Conservation (phyloP, 257 asterid genomes). For the Salvia hispanica region DNA sequence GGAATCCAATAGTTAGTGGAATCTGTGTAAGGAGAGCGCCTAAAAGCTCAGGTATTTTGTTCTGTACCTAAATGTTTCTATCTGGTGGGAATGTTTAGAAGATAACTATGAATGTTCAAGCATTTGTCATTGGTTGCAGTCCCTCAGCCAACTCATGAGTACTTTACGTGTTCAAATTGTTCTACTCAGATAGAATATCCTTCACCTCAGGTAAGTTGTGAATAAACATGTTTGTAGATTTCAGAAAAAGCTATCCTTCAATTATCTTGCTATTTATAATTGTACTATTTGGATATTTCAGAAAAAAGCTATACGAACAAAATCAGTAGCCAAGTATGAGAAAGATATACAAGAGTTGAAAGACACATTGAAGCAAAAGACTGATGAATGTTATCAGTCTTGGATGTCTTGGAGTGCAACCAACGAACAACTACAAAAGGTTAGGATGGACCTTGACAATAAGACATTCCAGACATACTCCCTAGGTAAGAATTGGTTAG, state of each 20-base stretch:
- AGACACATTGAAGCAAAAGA: slow-evolving; percentile 67
- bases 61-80: slow-evolving; percentile 2
- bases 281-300: slow-evolving; percentile 40
- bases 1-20: slow-evolving; percentile 90
- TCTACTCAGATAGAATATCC: slow-evolving; percentile 65
- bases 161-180: slow-evolving; percentile 66
- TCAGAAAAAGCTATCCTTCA: neutral
- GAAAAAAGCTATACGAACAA: slow-evolving; percentile 56
- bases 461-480: slow-evolving; percentile 71
- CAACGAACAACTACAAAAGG: slow-evolving; percentile 79
- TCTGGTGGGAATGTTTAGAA: neutral
- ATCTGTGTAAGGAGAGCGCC: slow-evolving; percentile 72
- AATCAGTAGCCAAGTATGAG: slow-evolving; percentile 73
- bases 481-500: slow-evolving; percentile 57
- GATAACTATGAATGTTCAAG: slow-evolving; percentile 9
- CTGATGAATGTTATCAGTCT: slow-evolving; percentile 91
- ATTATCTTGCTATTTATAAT: slow-evolving; percentile 19
- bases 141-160: slow-evolving; percentile 42
- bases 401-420: slow-evolving; percentile 95
- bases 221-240: neutral
- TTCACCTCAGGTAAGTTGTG: slow-evolving; percentile 67
- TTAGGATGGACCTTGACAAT: slow-evolving; percentile 88
- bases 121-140: slow-evolving; percentile 46
- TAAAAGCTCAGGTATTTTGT: slow-evolving; percentile 48
- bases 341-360: slow-evolving; percentile 74